Evolutionary conservation across 768 basidiomycete genomes (phyloP).

Genomic region (Rhizopogon vesiculosus): DNA sequence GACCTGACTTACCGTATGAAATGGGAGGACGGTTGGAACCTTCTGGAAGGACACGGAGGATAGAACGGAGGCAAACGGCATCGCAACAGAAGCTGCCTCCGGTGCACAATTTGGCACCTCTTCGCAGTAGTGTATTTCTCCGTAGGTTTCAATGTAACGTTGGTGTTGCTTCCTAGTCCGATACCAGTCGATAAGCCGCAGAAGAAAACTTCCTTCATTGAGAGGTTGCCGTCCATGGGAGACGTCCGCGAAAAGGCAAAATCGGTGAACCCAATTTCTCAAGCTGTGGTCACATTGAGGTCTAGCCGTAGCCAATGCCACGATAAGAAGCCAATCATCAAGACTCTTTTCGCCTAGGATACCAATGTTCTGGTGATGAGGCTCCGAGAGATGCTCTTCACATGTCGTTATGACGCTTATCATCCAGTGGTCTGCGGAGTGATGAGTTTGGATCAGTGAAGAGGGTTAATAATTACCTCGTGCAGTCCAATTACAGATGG

Average conservation of each 20-base stretch:
- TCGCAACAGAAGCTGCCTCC: constrained; percentile 5
- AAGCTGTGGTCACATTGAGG: constrained; percentile 21
- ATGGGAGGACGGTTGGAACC: constrained; percentile 41
- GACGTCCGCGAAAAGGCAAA: constrained; percentile 23
- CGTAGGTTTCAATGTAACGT: constrained; percentile 37
- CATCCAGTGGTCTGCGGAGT: constrained; percentile 27
- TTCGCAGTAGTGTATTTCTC: constrained; percentile 19
- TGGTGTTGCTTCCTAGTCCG: constrained; percentile 36
- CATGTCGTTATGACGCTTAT: constrained; percentile 31
- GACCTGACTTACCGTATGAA: constrained; percentile 37
- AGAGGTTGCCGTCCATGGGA: constrained; percentile 14
- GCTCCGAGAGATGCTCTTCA: constrained; percentile 31
- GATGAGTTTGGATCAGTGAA: constrained; percentile 11
- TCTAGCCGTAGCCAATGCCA: constrained; percentile 24
- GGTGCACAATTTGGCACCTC: constrained; percentile 3
- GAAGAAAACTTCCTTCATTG: constrained; percentile 40
- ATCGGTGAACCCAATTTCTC: constrained; percentile 26
- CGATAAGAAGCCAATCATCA: constrained; percentile 33
- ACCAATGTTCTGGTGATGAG: constrained; percentile 26
- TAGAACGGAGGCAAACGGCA: constrained; percentile 16
- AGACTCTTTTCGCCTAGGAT: constrained; percentile 21
- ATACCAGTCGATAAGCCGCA: constrained; percentile 41
- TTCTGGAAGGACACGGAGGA: constrained; percentile 23
- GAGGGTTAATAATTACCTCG: constrained; percentile 25
- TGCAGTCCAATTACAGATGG: constrained; percentile 44